Evolutionary conservation across 805 yeast genomes (phyloP).

Genomic region (Ogataea chonburiensis): DNA sequence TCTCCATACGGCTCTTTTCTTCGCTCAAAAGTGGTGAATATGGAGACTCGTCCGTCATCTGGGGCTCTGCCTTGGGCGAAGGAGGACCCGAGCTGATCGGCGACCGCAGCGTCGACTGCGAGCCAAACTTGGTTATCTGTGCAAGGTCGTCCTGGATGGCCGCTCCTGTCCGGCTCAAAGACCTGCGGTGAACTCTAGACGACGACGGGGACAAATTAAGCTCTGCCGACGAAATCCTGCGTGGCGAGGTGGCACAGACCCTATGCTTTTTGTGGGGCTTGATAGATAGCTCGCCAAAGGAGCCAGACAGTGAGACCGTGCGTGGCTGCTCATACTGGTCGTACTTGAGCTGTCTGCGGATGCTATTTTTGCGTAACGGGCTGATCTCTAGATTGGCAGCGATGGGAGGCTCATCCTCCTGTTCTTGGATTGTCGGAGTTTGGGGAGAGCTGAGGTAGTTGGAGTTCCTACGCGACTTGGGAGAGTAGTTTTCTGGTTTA

Average conservation of each 20-base stretch:
- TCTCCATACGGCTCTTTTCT: constrained; percentile 14
- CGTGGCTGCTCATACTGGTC: constrained; percentile 11
- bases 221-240: constrained; percentile 3
- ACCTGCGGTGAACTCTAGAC: constrained; percentile 15
- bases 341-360: constrained; percentile 12
- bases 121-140: constrained; percentile 1
- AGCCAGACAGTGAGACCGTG: constrained; percentile 4
- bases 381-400: neutral
- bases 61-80: constrained; percentile 11
- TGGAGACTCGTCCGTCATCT: constrained; percentile 9
- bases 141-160: constrained; percentile 14
- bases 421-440: constrained; percentile 17
- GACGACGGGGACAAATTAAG: constrained; percentile 1
- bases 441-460: constrained; percentile 9
- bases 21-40: constrained; percentile 6
- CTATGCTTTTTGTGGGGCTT: constrained; percentile 12
- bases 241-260: constrained; percentile 3
- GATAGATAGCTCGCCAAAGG: constrained; percentile 5
- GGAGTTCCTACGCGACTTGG: constrained; percentile 9
- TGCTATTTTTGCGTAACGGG: constrained; percentile 1
- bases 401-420: constrained; percentile 3
- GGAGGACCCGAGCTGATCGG: constrained; percentile 8
- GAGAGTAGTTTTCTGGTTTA: constrained; percentile 4
- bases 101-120: constrained; percentile 5
- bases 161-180: constrained; percentile 16